Base-by-base conservation (phyloP, 2,329 filamentous ascomycete genomes). In the Dothiorella sarmentorum region DNA sequence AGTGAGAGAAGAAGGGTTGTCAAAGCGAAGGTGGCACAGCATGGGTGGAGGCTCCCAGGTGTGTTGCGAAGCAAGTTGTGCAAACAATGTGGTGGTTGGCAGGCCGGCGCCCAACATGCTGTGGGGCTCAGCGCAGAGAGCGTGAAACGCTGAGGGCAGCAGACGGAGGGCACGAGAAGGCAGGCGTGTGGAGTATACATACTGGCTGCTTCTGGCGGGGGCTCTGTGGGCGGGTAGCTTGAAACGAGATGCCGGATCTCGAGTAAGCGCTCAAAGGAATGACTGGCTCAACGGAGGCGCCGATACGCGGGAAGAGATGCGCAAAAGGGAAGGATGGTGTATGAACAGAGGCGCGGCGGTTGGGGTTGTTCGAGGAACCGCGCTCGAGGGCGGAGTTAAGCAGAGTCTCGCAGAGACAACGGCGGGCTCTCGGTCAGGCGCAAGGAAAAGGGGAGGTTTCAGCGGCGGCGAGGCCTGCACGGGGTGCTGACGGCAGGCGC, bases 161-260 rank as follows among this genome's bases (percentile, higher is more conserved):
- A 58, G 55, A 40, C 27, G 52, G 51, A 33, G 24, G 29, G 42
- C 33, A 40, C 42, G 26, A 35, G 51, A 44, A 33, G 31, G 31
- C 38, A 51, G 58, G 59, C 51, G 27, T 49, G 57, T 45, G 33
- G 47, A n/a, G 59, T 40, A 56, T 47, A 73, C 71, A 64, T 67
- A 74, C 71, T 70, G 66, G 65, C n/a, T n/a, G 49, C 18, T 60
- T 35, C 33, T 40, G 56, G 43, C 33, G 33, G 61, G 55, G 51
- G 64, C 60, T 58, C 61, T 60, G 59, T 33, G 52, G 63, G 58
- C 62, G 66, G 63, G 67, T 61, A 63, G 66, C 61, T 69, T 66
- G 68, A 65, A 68, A 71, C 67, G 71, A 74, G 71, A 75, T 74
- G 68, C 72, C 72, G 72, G 72, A 71, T 75, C 72, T 73, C 72